Evolutionary conservation across 768 basidiomycete species (phyloP), one percentile per base, ranked within the genome.

Genomic region (Austroboletus eburneus): DNA sequence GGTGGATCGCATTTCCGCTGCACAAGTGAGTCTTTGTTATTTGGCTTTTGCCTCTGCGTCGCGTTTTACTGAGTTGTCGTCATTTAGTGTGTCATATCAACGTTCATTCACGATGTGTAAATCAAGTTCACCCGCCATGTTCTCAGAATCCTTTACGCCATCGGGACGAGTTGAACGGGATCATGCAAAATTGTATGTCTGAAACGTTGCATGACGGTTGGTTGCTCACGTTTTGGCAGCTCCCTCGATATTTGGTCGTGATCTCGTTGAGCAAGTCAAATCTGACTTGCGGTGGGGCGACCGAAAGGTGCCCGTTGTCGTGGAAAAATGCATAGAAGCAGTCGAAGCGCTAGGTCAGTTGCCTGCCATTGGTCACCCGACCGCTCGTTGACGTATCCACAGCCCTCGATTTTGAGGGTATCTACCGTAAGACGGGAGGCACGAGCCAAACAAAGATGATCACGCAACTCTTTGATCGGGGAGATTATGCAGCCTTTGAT

Each of bases 371-470:
- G n/a, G 29, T 9, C 18, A 21, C 35, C 3, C 13, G 16, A 14
- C 20, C 35, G 5, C 29, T 18, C 39, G 24, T 14, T 57, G 24
- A 53, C 47, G 12, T 22, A n/a, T 41, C 23, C 24, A 24, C 42
- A 90, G 94, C 89, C 5, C 77, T 97, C 70, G 91, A 96, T 49
- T 93, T 93, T 59, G 96, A 99, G 66, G 96, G 96, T 10, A 91
- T 99, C 53, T 99, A 99, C 67, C 91, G 96, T 52, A 99, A 99
- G 72, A 91, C 86, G 0, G 96, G 96, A 24, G 96, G 96, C 3
- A 83, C 88, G 23, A 79, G 87, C 3, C 94, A 94, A 58, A 87
- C 91, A 29, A 95, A 95, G 71, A 77, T 77, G 43, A 97, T 99
- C 68, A 93, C 91, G 0, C 89, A 94, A 52, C 74, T 95, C 21